Base-by-base conservation (phyloP, 1,139 yeast species). In the Kodamaea arcana region DNA sequence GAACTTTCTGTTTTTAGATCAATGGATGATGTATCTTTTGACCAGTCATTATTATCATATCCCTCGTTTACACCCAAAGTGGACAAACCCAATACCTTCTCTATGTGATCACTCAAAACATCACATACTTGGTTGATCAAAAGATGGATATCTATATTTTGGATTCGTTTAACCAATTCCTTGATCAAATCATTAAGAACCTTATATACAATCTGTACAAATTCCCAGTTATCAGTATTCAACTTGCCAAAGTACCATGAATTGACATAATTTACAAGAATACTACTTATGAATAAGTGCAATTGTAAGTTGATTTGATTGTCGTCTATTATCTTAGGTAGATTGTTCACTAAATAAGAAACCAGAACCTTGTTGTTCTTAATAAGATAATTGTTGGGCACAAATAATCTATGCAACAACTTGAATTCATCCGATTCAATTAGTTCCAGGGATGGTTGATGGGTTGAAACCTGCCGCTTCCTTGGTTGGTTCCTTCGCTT, bases 161-260 rank as follows among this genome's bases (percentile, higher is more conserved):
- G 51, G 38, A 52, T 36, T 4, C 36, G 35, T 29, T 46, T 43
- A 10, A 54, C 37, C 22, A 62, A 32, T 35, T 57, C 62, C 24
- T 46, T 46, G 3, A 62, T 50, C 27, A 66, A 47, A 20, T 52
- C 62, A 39, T 66, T 52, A 30, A 69, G 41, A 5, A 58, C 40
- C 25, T 43, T 46, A 43, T 68, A 67, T n/a, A 66, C 54, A 14
- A 39, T 37, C 29, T 44, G 52, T 14, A 67, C 38, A 43, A 69
- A 66, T 27, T 61, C 68, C 33, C 52, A 38, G 41, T 65, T 64
- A 30, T 62, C 64, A 2, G 74, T 67, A 37, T 67, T 65, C 15
- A 69, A 49, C 41, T 65, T 66, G 23, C 39, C 42, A 28, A 60
- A 47, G 43, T 67, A 69, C 75, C 75, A 69, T 31, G 68, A 54